Conservation (phyloP, 768 basidiomycete genomes). For the Hemileccinum impolitum region DNA sequence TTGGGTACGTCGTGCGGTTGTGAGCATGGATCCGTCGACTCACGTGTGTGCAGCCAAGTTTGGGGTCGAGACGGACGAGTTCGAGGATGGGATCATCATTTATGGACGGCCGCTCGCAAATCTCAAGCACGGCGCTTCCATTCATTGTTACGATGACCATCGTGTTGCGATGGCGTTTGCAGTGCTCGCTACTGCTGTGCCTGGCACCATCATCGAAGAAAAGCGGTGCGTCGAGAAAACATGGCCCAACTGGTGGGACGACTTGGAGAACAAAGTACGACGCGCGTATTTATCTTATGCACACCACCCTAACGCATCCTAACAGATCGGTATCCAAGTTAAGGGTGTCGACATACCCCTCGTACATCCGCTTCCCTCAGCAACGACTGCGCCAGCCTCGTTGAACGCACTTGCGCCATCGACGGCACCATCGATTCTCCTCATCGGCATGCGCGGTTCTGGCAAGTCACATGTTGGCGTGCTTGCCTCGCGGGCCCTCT, state of each 20-base stretch:
- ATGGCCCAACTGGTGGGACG: conserved; percentile 99
- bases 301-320: neutral
- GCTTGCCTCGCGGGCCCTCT: conserved; percentile 69
- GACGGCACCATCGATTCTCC: conserved; percentile 57
- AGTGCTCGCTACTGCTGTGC: conserved; percentile 73
- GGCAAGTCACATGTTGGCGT: conserved; percentile 90
- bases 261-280: conserved; percentile 86
- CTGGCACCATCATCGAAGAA: conserved; percentile 84
- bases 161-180: conserved; percentile 99
- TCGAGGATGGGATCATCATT: conserved; percentile 90
- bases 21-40: neutral
- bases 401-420: conserved; percentile 21
- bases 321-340: conserved; percentile 83
- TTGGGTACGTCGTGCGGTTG: conserved; percentile 55
- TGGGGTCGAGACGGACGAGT: conserved; percentile 86
- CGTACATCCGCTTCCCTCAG: conserved; percentile 30
- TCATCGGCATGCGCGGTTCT: conserved; percentile 96
- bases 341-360: conserved; percentile 76
- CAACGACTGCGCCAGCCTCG: conserved; percentile 38
- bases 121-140: conserved; percentile 65
- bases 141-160: conserved; percentile 98
- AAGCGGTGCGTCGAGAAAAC: conserved; percentile 99
- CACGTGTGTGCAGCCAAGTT: conserved; percentile 69
- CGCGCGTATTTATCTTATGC: neutral
- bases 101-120: conserved; percentile 67